Evolutionary conservation across 2,329 filamentous ascomycete genomes (phyloP).

Genomic region (Xylaria sp.): DNA sequence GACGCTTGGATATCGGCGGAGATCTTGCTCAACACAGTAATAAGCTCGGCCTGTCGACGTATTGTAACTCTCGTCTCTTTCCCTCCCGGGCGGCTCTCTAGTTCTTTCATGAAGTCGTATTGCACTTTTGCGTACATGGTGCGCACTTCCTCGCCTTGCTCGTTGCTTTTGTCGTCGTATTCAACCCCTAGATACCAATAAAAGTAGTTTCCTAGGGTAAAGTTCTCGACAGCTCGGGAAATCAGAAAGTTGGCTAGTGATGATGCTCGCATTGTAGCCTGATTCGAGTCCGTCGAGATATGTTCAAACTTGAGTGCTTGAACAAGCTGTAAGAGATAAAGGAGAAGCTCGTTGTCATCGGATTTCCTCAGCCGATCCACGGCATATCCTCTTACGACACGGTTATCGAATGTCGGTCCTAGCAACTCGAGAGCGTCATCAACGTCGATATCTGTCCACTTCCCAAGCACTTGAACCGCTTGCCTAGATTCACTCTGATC

Average conservation of each 20-base stretch:
- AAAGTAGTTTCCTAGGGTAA: constrained; percentile 90
- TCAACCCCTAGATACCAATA: constrained; percentile 99
- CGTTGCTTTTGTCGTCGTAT: constrained; percentile 81
- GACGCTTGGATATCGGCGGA: constrained; percentile 86
- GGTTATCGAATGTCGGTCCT: constrained; percentile 89
- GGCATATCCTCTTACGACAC: constrained; percentile 87
- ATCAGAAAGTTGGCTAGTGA: constrained; percentile 91
- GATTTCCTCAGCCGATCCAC: constrained; percentile 91
- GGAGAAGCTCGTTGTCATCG: constrained; percentile 86
- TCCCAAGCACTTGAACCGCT: constrained; percentile 85
- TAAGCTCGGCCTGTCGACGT: constrained; percentile 85
- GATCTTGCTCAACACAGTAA: constrained; percentile 85
- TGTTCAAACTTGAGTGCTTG: constrained; percentile 95
- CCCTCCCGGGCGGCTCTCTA: constrained; percentile 74
- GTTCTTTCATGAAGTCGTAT: constrained; percentile 92
- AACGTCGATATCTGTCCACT: constrained; percentile 96
- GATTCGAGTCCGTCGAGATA: constrained; percentile 66
- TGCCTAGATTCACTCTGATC: constrained; percentile 85
- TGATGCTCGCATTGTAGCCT: constrained; percentile 69
- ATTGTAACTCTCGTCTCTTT: constrained; percentile 76
- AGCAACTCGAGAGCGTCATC: constrained; percentile 95
- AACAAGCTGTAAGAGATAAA: constrained; percentile 92
- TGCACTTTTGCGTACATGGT: constrained; percentile 92
- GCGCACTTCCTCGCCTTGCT: constrained; percentile 75
- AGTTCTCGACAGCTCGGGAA: constrained; percentile 82